A percentile compares a stretch with the other conserved stretches of the same genome.
phyloP scores from a whole-genome alignment of 2,329 filamentous ascomycete species.

The Ophiostoma montium region DNA sequence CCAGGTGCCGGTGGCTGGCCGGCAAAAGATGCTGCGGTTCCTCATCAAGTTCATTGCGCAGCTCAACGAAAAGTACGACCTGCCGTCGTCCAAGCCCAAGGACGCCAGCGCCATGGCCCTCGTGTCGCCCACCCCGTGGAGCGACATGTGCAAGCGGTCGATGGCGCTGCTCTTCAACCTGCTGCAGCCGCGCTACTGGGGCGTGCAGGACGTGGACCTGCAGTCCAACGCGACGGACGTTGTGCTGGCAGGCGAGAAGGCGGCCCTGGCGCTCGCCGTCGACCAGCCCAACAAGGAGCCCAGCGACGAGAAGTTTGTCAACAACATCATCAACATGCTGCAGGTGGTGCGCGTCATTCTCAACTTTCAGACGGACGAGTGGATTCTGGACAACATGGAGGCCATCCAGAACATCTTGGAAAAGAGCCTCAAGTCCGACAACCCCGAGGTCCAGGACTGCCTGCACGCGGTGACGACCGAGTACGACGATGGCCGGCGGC shows the following conservation, averaged over 20 bases:
- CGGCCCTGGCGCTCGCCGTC: constrained; percentile 41
- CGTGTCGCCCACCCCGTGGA: constrained; percentile 38
- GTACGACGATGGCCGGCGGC: constrained; percentile 52
- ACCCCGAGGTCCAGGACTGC: constrained; percentile 86
- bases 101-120: constrained; percentile 33
- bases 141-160: constrained; percentile 75
- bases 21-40: constrained; percentile 82
- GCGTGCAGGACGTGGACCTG: constrained; percentile 78
- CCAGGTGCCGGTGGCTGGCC: constrained; percentile 49
- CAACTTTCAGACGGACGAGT: constrained; percentile 77
- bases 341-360: constrained; percentile 85
- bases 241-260: constrained; percentile 71
- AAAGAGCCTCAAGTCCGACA: constrained; percentile 76
- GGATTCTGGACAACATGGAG: constrained; percentile 67
- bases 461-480: constrained; percentile 61
- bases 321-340: constrained; percentile 82
- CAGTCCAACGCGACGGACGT: constrained; percentile 83
- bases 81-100: constrained; percentile 55
- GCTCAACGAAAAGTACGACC: constrained; percentile 69
- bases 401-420: constrained; percentile 78
- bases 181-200: constrained; percentile 79
- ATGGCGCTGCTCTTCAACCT: constrained; percentile 71
- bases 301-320: constrained; percentile 70
- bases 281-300: constrained; percentile 47
- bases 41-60: constrained; percentile 90